These are phyloP conservation scores for Niveomyces coronatus DNA, from an alignment of 2,329 filamentous ascomycete genomes.

Conservation along the genomic window DNA sequence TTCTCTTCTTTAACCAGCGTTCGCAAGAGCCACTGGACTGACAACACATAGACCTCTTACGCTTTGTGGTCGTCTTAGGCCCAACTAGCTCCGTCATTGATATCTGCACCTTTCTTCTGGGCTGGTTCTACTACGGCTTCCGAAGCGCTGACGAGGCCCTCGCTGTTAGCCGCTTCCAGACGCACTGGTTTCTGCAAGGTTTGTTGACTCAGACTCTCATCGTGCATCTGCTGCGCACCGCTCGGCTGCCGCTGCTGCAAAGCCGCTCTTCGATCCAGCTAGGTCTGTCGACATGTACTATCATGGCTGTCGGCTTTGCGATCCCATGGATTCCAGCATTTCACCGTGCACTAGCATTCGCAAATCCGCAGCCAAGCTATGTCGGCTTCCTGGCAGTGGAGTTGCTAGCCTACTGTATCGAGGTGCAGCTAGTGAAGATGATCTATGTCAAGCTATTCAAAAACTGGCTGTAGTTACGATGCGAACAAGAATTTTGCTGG, in stretches of 20 bases:
- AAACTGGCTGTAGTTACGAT: constrained; percentile 18
- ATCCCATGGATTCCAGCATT: constrained; percentile 18
- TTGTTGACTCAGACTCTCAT: constrained; percentile 21
- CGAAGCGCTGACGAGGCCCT: constrained; percentile 9
- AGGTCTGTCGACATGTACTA: constrained; percentile 15
- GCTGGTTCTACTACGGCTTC: constrained; percentile 18
- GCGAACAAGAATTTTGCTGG: no score
- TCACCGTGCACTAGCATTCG: constrained; percentile 13
- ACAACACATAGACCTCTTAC: constrained; percentile 15
- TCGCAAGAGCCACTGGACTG: background rate
- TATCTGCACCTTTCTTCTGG: constrained; percentile 15
- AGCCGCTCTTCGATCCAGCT: constrained; percentile 15
- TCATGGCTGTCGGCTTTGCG: constrained; percentile 18
- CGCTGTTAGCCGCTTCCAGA: constrained; percentile 14
- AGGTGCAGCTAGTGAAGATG: constrained; percentile 20
- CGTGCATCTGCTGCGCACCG: constrained; percentile 18
- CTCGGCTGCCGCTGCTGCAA: constrained; percentile 18
- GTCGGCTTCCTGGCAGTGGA: constrained; percentile 17
- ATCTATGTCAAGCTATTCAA: constrained; percentile 17
- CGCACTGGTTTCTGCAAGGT: constrained; percentile 20
- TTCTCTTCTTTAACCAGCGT: background rate
- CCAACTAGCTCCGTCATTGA: constrained; percentile 21
- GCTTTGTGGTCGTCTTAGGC: constrained; percentile 18
- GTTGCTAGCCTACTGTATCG: constrained; percentile 16
- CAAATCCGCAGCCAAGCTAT: constrained; percentile 13